Base-by-base conservation (phyloP, 495 filamentous ascomycete species). In the Endocarpon pusillum region DNA sequence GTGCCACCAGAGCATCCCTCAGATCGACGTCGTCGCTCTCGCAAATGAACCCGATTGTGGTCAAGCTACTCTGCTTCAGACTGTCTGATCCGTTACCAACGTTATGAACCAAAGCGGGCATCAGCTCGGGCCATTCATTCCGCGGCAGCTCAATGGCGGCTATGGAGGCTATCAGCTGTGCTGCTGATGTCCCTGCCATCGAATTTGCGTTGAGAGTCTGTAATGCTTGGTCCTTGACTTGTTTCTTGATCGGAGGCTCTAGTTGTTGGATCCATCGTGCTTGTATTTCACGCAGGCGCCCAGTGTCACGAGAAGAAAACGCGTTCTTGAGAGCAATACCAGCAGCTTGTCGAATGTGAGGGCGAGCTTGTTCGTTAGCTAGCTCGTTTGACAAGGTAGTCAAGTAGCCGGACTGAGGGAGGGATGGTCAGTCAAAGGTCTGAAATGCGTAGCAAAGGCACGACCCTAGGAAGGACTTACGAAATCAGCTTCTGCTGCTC, bases 321-420 rank as follows among this genome's bases (percentile, higher is more conserved):
- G 89, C 73, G 64, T 97, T 97, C 64, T 97, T 97, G 47, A 97
- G 59, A 31, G 87, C 85, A 44, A 97, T 72, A 78, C 84, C 89
- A 37, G 89, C 89, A 36, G 89, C 86, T 35, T 76, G 74, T 66
- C 89, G 75, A 45, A 94, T 82, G 54, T 80, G 77, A 28, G 80
- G 61, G 40, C 81, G 68, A 43, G 78, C 72, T 36, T 69, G 67
- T 43, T 96, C 91, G 60, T 93, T 94, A 45, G 86, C 86, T 42
- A 97, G 73, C 54, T 89, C 83, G 58, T 81, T 73, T 33, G 81
- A 83, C 44, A 97, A 78, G 36, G 85, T 89, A 41, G 74, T 66
- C 38, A 97, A 72, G 60, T 97, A 97, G 57, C 71, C 67, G 38
- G 87, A 73, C 89, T 97, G 42, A 42, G 46, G 31, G 21, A 22